These are phyloP conservation scores for Penicillium sp. DNA, from an alignment of 2,329 filamentous ascomycete genomes.

Conservation along the genomic window DNA sequence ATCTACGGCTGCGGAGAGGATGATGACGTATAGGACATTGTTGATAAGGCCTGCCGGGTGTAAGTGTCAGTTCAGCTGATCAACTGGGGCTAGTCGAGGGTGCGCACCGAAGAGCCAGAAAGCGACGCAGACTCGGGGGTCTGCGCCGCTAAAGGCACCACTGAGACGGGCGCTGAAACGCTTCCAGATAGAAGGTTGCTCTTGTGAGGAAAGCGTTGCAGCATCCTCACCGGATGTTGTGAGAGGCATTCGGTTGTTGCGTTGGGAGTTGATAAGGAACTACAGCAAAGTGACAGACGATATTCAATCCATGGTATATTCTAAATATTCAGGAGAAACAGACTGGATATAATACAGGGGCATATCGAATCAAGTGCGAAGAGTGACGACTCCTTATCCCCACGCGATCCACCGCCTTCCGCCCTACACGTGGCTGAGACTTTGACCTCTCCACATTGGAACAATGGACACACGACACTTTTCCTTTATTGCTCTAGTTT, in stretches of 20 bases:
- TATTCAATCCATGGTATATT: background rate
- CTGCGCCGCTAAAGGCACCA: slow-evolving; percentile 62
- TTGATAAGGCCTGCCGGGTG: slow-evolving; percentile 74
- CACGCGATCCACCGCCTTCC: slow-evolving; percentile 6
- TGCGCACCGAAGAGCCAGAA: slow-evolving; percentile 89
- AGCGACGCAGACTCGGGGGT: slow-evolving; percentile 69
- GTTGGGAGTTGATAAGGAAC: slow-evolving; percentile 1
- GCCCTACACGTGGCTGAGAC: background rate
- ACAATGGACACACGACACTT: background rate
- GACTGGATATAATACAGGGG: background rate
- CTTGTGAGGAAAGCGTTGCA: slow-evolving; percentile 46
- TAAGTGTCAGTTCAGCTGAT: background rate
- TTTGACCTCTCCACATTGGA: background rate
- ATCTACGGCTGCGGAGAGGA: slow-evolving; percentile 91
- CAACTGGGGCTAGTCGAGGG: slow-evolving; percentile 13
- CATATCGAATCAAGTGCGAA: background rate
- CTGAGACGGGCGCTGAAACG: slow-evolving; percentile 65
- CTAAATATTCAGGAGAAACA: background rate
- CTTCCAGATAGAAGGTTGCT: slow-evolving; percentile 64
- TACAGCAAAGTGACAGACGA: background rate
- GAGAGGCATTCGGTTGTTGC: slow-evolving; percentile 24
- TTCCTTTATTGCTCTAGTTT: slow-evolving; percentile 10
- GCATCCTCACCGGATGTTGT: slow-evolving; percentile 19
- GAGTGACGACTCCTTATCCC: slow-evolving; percentile 9
- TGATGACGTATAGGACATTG: slow-evolving; percentile 96